phyloP scores from a whole-genome alignment of 139 green algal genomes.

The Zygnema cylindricum region DNA sequence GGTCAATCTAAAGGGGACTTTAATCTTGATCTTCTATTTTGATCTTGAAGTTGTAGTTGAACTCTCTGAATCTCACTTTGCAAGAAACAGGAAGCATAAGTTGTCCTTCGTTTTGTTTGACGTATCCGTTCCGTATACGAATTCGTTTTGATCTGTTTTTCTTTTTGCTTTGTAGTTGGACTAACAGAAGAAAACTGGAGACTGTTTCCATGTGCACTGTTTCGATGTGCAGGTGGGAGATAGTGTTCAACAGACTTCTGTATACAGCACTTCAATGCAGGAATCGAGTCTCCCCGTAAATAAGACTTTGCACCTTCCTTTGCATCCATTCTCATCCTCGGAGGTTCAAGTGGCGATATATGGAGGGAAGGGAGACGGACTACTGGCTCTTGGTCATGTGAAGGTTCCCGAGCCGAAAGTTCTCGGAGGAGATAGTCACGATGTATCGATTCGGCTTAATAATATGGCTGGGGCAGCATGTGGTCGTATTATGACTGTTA shows the following conservation, averaged over 20 bases:
- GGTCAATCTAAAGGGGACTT: no score
- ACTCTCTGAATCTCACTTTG: no score
- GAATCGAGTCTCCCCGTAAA: neutral
- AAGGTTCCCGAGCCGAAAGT: neutral
- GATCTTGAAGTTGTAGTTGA: no score
- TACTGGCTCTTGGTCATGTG: neutral
- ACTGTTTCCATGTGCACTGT: no score
- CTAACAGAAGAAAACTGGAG: no score
- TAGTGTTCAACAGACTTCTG: neutral
- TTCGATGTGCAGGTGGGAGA: neutral
- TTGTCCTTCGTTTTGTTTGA: neutral
- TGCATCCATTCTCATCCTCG: neutral
- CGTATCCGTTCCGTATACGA: no score
- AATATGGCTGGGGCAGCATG: neutral
- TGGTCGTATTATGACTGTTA: neutral
- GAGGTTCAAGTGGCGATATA: neutral
- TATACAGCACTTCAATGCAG: neutral
- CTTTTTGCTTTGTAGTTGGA: no score
- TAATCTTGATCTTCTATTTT: no score
- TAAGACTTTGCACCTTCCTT: neutral
- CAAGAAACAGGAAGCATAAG: neutral
- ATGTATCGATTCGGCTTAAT: neutral
- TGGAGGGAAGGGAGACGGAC: neutral
- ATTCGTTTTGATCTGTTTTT: no score
- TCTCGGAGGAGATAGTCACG: neutral